Percentiles rank a stretch among this genome's conserved stretches.
Evolutionary conservation across 192 early-diverging fungal genomes (phyloP).

Genomic region (Coemansia sp.): DNA sequence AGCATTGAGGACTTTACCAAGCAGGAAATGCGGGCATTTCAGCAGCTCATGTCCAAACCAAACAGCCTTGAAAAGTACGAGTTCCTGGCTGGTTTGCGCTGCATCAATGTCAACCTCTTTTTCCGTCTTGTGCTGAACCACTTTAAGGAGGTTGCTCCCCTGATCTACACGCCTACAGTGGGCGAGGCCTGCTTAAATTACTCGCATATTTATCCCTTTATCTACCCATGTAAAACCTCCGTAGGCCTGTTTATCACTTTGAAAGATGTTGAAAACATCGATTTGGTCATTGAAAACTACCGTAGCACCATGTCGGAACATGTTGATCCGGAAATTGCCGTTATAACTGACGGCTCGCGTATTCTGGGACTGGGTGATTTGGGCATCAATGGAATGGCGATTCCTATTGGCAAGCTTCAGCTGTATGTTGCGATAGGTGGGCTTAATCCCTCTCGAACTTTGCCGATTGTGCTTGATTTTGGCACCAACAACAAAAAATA

Average conservation of each 20-base stretch:
- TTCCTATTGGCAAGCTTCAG: constrained; percentile 91
- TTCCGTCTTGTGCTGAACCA: constrained; percentile 77
- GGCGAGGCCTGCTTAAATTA: constrained; percentile 80
- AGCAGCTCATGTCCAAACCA: constrained; percentile 65
- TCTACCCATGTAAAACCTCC: constrained; percentile 65
- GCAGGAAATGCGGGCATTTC: constrained; percentile 72
- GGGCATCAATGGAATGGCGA: constrained; percentile 92
- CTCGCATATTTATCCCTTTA: constrained; percentile 81
- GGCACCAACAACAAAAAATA: constrained; percentile 82
- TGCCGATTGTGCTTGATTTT: constrained; percentile 89
- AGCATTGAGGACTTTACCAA: constrained; percentile 66
- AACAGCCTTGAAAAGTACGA: constrained; percentile 77
- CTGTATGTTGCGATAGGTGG: constrained; percentile 83
- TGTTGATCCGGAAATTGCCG: constrained; percentile 75
- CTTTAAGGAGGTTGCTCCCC: constrained; percentile 69
- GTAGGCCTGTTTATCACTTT: constrained; percentile 86
- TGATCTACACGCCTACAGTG: constrained; percentile 81
- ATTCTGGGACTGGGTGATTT: constrained; percentile 93
- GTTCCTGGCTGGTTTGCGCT: constrained; percentile 76
- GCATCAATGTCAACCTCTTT: constrained; percentile 77
- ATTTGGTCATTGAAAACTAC: constrained; percentile 76
- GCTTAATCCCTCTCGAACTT: constrained; percentile 75
- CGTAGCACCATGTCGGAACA: constrained; percentile 59
- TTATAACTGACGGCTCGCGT: constrained; percentile 90
- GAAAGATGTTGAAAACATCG: constrained; percentile 70